Conservation (phyloP, 1,139 yeast genomes). For the Debaryomycetaceae sp. region DNA sequence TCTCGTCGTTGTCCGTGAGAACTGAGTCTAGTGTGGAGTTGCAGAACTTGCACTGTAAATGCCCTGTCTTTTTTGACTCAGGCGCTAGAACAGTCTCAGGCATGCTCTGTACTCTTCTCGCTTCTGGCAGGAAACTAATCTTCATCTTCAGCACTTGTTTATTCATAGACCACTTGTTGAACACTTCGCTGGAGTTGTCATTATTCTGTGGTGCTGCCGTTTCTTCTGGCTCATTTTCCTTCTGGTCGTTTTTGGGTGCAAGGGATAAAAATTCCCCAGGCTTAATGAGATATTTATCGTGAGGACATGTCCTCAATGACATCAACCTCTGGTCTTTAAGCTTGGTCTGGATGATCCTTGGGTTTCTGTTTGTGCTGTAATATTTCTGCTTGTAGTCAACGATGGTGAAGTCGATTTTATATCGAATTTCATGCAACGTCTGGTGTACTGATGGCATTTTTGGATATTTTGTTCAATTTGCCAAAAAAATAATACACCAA, state of each 20-base stretch:
- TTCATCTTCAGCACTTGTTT: not conserved
- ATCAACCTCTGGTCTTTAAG: constrained; percentile 35
- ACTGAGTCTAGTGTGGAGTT: not conserved
- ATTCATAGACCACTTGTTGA: not conserved
- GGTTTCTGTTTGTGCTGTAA: constrained; percentile 37
- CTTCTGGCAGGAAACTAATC: not conserved
- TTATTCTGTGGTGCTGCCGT: not conserved
- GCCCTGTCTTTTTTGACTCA: not conserved
- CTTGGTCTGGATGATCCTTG: constrained; percentile 37
- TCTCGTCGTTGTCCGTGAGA: not conserved
- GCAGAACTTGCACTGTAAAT: not conserved
- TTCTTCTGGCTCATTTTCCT: not conserved
- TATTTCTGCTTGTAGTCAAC: constrained; percentile 40
- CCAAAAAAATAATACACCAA: not conserved
- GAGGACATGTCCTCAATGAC: constrained; percentile 36
- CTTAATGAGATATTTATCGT: constrained; percentile 19
- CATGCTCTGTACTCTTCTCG: constrained; percentile 3
- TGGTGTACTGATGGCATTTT: constrained; percentile 6
- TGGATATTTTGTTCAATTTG: not conserved
- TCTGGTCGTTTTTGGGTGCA: constrained; percentile 3
- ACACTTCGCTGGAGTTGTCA: not conserved
- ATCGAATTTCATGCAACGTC: constrained; percentile 20
- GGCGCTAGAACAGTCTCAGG: not conserved
- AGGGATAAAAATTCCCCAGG: constrained; percentile 19
- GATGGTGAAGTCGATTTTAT: constrained; percentile 26